A percentile compares a stretch with the other conserved stretches of the same genome.
Evolutionary conservation across 2,329 filamentous ascomycete genomes (phyloP).

Genomic region (Fusarium napiforme): DNA sequence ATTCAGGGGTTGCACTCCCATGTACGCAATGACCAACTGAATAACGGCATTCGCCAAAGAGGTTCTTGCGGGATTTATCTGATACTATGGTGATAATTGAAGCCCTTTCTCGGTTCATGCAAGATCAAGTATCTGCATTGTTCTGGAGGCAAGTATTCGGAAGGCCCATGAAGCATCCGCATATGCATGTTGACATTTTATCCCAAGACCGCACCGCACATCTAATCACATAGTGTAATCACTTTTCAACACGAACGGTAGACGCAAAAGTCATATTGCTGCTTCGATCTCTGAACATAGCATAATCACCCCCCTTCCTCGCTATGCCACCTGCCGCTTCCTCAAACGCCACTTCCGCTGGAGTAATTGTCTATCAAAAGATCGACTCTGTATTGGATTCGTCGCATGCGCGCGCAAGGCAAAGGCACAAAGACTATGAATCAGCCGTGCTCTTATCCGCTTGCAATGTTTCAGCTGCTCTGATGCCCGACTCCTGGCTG

Average conservation of each 20-base stretch:
- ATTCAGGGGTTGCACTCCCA: background rate
- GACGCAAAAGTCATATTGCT: conserved; percentile 1
- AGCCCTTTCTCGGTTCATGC: background rate
- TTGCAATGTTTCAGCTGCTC: conserved; percentile 1
- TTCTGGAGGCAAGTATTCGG: background rate
- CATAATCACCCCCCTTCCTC: conserved; percentile 6
- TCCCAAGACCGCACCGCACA: background rate
- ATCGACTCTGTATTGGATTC: conserved; percentile 17
- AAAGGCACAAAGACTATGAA: background rate
- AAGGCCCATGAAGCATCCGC: background rate
- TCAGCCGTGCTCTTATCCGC: conserved; percentile 10
- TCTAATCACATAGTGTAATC: background rate
- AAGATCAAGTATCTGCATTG: background rate
- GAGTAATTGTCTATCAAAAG: conserved; percentile 13
- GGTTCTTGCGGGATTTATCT: background rate
- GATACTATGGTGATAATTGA: background rate
- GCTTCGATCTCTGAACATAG: conserved; percentile 21
- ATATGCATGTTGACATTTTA: background rate
- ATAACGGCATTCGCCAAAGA: background rate
- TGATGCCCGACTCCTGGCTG: background rate
- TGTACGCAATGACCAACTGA: background rate
- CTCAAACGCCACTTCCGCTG: background rate
- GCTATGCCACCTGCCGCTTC: background rate
- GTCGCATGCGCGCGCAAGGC: conserved; percentile 6
- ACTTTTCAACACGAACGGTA: background rate